These are phyloP conservation scores for Diutina mesorugosa DNA, from an alignment of 1,139 yeast genomes.

Conservation along the genomic window DNA sequence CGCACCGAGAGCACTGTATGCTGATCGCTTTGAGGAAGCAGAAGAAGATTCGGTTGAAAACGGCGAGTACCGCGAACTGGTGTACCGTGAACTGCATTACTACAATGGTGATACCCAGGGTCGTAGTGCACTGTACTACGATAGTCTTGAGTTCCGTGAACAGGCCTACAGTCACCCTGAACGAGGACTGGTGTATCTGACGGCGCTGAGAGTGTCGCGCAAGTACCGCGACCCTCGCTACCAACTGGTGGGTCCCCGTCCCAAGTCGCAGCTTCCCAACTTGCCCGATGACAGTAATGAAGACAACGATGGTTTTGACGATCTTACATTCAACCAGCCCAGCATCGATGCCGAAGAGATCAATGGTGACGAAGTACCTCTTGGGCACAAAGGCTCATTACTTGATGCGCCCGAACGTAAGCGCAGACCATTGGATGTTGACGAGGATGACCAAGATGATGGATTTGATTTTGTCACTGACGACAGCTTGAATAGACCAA, in stretches of 20 bases:
- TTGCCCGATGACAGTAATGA: background rate
- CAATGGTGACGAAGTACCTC: background rate
- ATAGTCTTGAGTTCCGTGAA: background rate
- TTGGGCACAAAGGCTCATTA: background rate
- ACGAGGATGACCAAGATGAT: background rate
- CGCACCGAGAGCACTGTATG: background rate
- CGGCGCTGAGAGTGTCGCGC: background rate
- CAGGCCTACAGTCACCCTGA: background rate
- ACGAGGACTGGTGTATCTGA: slow-evolving; percentile 1
- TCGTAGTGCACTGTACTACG: background rate
- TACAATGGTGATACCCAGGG: background rate
- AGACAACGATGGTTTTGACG: background rate
- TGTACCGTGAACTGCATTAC: background rate
- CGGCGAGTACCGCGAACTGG: background rate
- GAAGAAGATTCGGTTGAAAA: slow-evolving; percentile 9
- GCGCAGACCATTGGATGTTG: background rate
- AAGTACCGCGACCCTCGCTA: background rate
- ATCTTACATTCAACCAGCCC: background rate
- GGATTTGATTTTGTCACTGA: background rate
- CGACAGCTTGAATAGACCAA: background rate
- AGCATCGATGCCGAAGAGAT: background rate
- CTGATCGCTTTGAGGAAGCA: slow-evolving; percentile 9
- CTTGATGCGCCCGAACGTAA: background rate
- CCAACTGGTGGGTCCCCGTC: background rate
- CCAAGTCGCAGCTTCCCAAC: background rate